Conservation (phyloP, 75 land plant genomes). For the Pinus tabuliformis region DNA sequence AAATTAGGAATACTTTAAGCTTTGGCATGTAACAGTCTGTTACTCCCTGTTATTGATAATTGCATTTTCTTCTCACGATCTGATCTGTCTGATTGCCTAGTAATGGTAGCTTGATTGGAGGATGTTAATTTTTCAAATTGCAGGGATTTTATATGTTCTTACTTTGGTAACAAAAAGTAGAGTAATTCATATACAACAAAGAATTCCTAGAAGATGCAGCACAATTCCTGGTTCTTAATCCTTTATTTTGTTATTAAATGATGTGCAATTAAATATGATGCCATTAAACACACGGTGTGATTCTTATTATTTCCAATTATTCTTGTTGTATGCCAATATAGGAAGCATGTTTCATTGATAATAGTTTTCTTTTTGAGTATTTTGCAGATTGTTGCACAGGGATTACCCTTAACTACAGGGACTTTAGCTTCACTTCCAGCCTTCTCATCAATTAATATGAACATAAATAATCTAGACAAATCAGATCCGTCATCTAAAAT, state of each 20-base stretch:
- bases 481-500: constrained; percentile 18
- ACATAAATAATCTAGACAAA: constrained; percentile 31
- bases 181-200: no score
- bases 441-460: constrained; percentile 78
- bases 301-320: background rate
- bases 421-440: constrained; percentile 74
- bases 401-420: constrained; percentile 69
- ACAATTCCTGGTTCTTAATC: background rate
- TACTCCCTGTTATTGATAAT: no score
- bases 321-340: background rate
- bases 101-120: no score
- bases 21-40: no score
- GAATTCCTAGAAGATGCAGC: background rate
- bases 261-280: background rate
- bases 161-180: no score
- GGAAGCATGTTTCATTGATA: background rate
- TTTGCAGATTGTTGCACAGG: constrained; percentile 80
- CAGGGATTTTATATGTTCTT: no score
- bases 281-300: background rate
- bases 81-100: no score
- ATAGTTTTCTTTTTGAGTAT: background rate
- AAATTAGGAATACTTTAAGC: no score
- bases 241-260: background rate
- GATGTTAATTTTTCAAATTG: no score
- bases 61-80: no score